Percentiles rank a stretch among this genome's conserved stretches.
These are phyloP conservation scores for Davidsoniella virescens DNA, from an alignment of 2,329 filamentous ascomycete species.

Conservation along the genomic window DNA sequence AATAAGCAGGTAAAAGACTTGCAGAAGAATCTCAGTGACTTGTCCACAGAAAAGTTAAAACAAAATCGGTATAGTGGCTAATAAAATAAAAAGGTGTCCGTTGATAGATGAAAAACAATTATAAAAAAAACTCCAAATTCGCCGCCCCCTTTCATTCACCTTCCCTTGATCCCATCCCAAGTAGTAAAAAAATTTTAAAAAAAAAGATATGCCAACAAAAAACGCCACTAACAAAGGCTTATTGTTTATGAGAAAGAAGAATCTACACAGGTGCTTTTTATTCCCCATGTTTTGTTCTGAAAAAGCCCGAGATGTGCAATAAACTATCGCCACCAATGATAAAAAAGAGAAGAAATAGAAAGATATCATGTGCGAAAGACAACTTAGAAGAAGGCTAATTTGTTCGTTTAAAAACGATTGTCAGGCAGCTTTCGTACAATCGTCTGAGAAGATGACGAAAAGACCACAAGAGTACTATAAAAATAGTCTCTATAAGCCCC, in stretches of 20 bases:
- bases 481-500: too few species aligned
- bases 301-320: too few species aligned
- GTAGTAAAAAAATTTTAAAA: not conserved
- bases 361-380: conserved; percentile 4
- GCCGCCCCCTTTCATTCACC: not conserved
- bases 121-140: not conserved
- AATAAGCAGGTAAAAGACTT: not conserved
- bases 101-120: not conserved
- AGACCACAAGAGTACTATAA: too few species aligned
- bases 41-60: not conserved
- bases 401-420: too few species aligned
- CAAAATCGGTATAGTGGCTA: not conserved
- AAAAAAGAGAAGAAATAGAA: conserved; percentile 7
- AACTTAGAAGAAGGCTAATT: too few species aligned
- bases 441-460: too few species aligned
- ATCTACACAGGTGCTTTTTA: too few species aligned
- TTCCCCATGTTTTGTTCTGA: too few species aligned
- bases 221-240: not conserved
- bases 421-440: too few species aligned
- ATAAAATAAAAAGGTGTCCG: not conserved
- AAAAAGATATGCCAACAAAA: not conserved
- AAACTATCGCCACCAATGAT: not conserved
- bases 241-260: too few species aligned
- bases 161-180: not conserved
- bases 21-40: not conserved